Percentiles rank a stretch among this genome's conserved stretches.
Conservation (phyloP, 495 filamentous ascomycete genomes). For the Clavariopsis aquatica region DNA sequence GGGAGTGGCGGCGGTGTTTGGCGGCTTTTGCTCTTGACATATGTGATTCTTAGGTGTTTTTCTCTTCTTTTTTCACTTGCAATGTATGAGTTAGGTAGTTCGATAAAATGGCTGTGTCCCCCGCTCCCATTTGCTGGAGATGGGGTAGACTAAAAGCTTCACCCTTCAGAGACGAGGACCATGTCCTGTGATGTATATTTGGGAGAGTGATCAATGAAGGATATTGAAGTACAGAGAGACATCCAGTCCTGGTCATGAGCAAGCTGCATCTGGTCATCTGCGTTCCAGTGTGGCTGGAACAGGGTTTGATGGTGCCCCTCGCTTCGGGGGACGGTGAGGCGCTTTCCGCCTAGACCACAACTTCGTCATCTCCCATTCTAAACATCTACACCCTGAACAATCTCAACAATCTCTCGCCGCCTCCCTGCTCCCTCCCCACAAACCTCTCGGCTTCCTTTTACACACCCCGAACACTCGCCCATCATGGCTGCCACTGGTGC, state of each 20-base stretch:
- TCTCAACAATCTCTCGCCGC: neutral
- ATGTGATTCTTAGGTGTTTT: neutral
- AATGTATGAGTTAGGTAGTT: constrained; percentile 20
- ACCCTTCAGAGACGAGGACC: neutral
- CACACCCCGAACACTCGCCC: neutral
- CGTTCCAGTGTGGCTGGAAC: neutral
- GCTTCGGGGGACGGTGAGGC: constrained; percentile 2
- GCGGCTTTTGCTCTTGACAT: neutral
- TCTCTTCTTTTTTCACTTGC: constrained; percentile 14
- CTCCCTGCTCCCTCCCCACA: neutral
- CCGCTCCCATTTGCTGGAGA: neutral
- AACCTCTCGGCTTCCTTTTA: constrained; percentile 1
- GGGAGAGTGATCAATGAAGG: neutral
- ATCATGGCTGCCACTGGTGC: constrained; percentile 31
- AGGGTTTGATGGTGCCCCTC: neutral
- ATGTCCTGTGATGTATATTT: neutral
- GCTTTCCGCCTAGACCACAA: constrained; percentile 23
- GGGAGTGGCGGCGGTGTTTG: constrained; percentile 1
- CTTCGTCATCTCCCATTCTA: constrained; percentile 24
- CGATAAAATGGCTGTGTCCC: constrained; percentile 3
- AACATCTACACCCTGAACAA: neutral
- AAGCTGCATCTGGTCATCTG: neutral
- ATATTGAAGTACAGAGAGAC: neutral
- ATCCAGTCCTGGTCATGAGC: neutral
- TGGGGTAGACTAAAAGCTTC: constrained; percentile 17